These are phyloP conservation scores for Phytophthora idaei DNA, from an alignment of 352 stramenopile genomes.

Conservation along the genomic window DNA sequence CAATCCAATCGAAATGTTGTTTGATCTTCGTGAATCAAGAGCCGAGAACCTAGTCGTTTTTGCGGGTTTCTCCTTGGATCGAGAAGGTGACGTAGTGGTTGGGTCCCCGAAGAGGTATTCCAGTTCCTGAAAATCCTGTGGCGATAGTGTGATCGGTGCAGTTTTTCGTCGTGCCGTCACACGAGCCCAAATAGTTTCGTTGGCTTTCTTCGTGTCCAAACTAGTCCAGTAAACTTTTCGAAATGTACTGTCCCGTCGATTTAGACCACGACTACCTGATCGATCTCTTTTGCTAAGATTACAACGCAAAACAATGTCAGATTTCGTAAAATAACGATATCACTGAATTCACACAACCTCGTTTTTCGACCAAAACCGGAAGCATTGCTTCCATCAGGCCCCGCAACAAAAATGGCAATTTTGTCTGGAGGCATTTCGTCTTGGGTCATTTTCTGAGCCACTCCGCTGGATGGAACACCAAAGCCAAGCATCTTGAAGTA, in stretches of 20 bases:
- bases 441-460: constrained; percentile 85
- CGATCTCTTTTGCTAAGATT: constrained; percentile 18
- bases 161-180: constrained; percentile 65
- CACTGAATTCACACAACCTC: constrained; percentile 11
- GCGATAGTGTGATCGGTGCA: constrained; percentile 72
- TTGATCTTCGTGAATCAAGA: constrained; percentile 73
- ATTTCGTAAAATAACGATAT: neutral
- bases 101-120: constrained; percentile 59
- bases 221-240: constrained; percentile 86
- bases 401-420: constrained; percentile 62
- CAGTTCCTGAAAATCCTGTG: constrained; percentile 72
- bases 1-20: constrained; percentile 84
- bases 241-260: constrained; percentile 56
- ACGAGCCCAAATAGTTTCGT: constrained; percentile 76
- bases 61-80: constrained; percentile 21
- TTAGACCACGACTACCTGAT: constrained; percentile 19
- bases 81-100: constrained; percentile 13
- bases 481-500: constrained; percentile 90
- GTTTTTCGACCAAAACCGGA: neutral
- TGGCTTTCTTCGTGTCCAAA: constrained; percentile 60
- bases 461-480: constrained; percentile 65
- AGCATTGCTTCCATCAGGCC: constrained; percentile 38
- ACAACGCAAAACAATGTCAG: constrained; percentile 11
- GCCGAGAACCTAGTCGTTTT: constrained; percentile 58
- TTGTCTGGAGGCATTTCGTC: constrained; percentile 68